These are phyloP conservation scores for Aspergillus bridgeri DNA, from an alignment of 495 filamentous ascomycete genomes.

Conservation along the genomic window DNA sequence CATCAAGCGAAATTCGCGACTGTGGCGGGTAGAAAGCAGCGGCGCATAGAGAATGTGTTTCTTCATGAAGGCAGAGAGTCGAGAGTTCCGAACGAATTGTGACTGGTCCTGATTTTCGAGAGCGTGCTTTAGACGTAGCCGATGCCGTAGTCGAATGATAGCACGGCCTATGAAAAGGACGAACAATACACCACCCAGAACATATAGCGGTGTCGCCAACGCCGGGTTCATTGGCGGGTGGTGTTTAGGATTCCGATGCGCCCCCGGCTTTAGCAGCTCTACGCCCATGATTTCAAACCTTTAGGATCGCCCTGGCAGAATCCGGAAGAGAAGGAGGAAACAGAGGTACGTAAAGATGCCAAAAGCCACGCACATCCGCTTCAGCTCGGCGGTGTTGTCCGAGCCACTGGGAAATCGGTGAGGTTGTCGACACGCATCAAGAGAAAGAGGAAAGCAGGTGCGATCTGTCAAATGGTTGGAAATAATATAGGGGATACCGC, in stretches of 20 bases:
- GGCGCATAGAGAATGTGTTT: slow-evolving; percentile 44
- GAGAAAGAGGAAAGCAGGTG: neutral
- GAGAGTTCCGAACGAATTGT: slow-evolving; percentile 17
- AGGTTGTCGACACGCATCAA: neutral
- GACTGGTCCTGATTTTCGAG: slow-evolving; percentile 23
- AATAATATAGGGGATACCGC: neutral
- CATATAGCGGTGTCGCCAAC: slow-evolving; percentile 36
- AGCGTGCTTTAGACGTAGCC: slow-evolving; percentile 23
- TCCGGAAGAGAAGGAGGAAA: neutral
- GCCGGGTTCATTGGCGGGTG: slow-evolving; percentile 37
- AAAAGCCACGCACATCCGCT: neutral
- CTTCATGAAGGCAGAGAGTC: slow-evolving; percentile 28
- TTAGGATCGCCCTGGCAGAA: neutral
- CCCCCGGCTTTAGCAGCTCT: slow-evolving; percentile 13
- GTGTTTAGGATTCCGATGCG: slow-evolving; percentile 22
- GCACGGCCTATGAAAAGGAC: slow-evolving; percentile 26
- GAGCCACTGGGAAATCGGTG: neutral
- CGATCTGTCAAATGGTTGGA: neutral
- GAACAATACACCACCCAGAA: slow-evolving; percentile 25
- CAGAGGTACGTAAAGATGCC: neutral
- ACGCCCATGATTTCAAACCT: slow-evolving; percentile 18
- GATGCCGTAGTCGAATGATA: slow-evolving; percentile 26
- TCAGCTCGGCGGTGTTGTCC: neutral
- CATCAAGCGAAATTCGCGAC: slow-evolving; percentile 35
- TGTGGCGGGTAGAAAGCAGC: slow-evolving; percentile 35